A percentile compares a stretch with the other conserved stretches of the same genome.
phyloP scores from a whole-genome alignment of 257 asterid species.

The Cynanchum wilfordii region DNA sequence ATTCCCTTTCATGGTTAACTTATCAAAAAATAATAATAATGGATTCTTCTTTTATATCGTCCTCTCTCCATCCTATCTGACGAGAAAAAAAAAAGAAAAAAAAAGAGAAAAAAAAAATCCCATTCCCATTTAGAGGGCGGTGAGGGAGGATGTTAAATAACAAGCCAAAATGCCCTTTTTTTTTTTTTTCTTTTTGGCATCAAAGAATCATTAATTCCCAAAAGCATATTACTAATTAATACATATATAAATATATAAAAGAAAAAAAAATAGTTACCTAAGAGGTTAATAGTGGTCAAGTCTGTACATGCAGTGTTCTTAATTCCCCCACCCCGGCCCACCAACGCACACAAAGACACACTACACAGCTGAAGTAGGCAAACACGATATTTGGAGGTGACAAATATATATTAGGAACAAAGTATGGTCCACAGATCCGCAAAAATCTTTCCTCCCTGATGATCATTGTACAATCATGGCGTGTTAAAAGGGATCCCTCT shows the following conservation, averaged over 20 bases:
- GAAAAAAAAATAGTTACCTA: neutral
- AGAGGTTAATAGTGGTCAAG: neutral
- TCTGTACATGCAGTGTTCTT: neutral
- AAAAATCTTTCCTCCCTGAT: conserved; percentile 5
- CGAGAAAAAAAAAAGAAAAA: neutral
- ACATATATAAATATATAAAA: too few species aligned
- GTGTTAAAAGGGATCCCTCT: neutral
- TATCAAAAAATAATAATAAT: neutral
- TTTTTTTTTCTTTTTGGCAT: neutral
- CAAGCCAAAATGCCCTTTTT: conserved; percentile 7
- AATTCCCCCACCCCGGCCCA: too few species aligned
- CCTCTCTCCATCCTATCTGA: neutral
- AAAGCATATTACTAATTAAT: neutral
- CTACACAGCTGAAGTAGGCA: neutral
- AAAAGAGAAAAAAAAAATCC: neutral
- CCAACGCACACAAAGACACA: too few species aligned
- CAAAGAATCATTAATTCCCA: neutral
- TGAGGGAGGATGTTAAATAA: neutral
- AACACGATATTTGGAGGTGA: neutral
- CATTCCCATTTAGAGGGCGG: conserved; percentile 7
- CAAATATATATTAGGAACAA: neutral
- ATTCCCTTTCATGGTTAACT: neutral
- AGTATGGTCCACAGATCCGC: conserved; percentile 6
- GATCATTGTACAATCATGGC: conserved; percentile 25
- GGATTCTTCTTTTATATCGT: neutral